Evolutionary conservation across 23 red algal genomes (phyloP).

Genomic region (Gracilaria domingensis): DNA sequence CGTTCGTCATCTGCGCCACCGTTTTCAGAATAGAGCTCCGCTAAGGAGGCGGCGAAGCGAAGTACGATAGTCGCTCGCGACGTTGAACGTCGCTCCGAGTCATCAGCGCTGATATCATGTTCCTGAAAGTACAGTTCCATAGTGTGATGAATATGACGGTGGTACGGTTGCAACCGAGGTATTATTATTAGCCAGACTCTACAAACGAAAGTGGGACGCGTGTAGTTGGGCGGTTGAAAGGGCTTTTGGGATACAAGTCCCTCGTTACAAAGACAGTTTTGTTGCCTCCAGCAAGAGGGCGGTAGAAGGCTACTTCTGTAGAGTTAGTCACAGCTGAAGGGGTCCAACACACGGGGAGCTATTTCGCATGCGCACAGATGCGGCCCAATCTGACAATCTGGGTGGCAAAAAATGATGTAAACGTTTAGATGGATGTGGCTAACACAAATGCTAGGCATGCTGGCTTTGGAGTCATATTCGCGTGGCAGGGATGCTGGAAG

Average conservation of each 20-base stretch:
- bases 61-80: not conserved
- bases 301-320: not conserved
- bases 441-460: no score
- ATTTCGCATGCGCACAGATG: not conserved
- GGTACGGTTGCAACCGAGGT: no score
- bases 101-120: constrained; percentile 17
- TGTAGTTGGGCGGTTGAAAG: not conserved
- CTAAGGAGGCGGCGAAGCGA: constrained; percentile 13
- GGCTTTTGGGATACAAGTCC: no score
- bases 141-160: not conserved
- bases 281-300: not conserved
- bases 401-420: constrained; percentile 15
- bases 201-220: not conserved
- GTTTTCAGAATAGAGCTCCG: not conserved
- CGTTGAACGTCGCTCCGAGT: not conserved
- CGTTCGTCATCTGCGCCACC: not conserved
- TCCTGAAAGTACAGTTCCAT: constrained; percentile 65
- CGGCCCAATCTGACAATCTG: not conserved
- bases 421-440: no score
- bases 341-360: no score
- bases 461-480: no score
- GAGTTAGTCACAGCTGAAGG: not conserved
- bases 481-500: no score
- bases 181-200: no score
- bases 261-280: no score